Base-by-base conservation (phyloP, 2,329 filamentous ascomycete genomes). In the Penicillium sp. region DNA sequence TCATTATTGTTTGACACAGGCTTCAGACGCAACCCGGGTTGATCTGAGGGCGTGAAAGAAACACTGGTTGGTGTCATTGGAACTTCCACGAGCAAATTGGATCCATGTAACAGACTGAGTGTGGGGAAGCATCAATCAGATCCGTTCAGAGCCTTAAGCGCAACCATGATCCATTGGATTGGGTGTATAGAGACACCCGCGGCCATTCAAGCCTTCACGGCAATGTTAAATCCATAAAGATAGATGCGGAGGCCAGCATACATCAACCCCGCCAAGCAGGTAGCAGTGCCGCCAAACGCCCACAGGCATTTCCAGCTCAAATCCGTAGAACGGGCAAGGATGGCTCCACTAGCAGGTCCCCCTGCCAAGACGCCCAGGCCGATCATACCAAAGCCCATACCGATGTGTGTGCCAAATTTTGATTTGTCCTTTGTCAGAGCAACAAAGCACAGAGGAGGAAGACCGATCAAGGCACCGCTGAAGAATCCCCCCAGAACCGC, bases 401-500 rank as follows among this genome's bases (percentile, higher is more conserved):
- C 72, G 3, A 75, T 67, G 10, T 72, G 62, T 2, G 66, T 73
- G 1, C 74, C 74, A 16, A 76, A 61, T 46, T 66, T 69, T 6
- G 64, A 58, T 51, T 69, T 72, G 51, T 76, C 67, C n/a, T 60
- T 50, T 1, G 73, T 74, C 7, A 76, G 59, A 1, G 55, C 61
- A 4, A 67, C 68, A 36, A 76, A 65, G 24, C 69, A 65, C 4
- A 71, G 62, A 1, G 71, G 70, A 1, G 72, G 72, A 14, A 77
- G 58, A 0, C 68, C 68, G 47, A 76, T 68, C 51, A 75, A 65
- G 34, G 69, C 70, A 36, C 74, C 74, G 18, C 63, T 68, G 56
- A 75, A 73, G 63, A 76, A 72, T 5, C 74, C 74, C 40, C 67
- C 71, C 29, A 76, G 56, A 1, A 74, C 39, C 1, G 68, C 61